Percentiles rank a stretch among this genome's conserved stretches.
Evolutionary conservation across 345 rosid species (phyloP).

Genomic region (Sonneratia alba): DNA sequence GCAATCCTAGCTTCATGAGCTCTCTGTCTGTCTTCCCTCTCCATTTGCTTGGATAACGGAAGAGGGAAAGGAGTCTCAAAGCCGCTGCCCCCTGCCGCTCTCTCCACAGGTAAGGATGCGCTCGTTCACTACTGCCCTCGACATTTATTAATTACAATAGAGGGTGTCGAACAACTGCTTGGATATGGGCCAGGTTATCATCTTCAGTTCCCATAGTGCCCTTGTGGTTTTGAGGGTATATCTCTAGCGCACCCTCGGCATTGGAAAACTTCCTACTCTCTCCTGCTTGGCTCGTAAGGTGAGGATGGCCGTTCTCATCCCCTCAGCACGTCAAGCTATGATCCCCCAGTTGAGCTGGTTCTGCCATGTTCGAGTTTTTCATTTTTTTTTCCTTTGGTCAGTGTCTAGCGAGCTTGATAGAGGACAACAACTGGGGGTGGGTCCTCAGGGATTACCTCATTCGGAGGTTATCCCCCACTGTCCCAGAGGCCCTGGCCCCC

Average conservation of each 20-base stretch:
- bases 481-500: background rate
- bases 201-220: background rate
- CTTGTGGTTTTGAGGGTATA: background rate
- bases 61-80: conserved; percentile 9
- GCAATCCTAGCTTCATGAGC: background rate
- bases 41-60: background rate
- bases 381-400: too few species aligned
- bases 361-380: too few species aligned
- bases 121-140: conserved; percentile 10
- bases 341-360: too few species aligned
- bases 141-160: conserved; percentile 1
- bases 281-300: too few species aligned
- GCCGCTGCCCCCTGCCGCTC: background rate
- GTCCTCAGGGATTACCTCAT: background rate
- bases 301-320: too few species aligned
- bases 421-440: background rate
- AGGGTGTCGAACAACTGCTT: background rate
- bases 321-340: too few species aligned
- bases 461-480: background rate
- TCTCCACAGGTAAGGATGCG: conserved; percentile 5
- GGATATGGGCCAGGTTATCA: background rate
- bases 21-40: background rate
- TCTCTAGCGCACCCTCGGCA: background rate
- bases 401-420: too few species aligned
- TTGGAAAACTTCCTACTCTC: background rate